These are phyloP conservation scores for Phoenix dactylifera DNA, from an alignment of 176 grass and related monocot genomes.

Conservation along the genomic window DNA sequence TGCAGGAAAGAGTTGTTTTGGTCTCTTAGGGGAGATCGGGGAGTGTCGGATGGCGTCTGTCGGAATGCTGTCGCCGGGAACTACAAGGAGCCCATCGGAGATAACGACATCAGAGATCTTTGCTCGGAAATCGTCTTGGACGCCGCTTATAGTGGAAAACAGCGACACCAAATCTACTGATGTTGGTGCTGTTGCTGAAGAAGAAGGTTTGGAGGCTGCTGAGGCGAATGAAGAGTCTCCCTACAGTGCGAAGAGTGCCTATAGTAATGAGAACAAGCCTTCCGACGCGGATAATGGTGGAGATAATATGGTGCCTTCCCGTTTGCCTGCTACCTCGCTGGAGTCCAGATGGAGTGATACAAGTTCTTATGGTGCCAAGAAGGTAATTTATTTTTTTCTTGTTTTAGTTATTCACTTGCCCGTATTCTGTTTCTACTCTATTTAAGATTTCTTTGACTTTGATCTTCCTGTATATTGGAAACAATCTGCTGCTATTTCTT, in stretches of 20 bases:
- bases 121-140: slow-evolving; percentile 19
- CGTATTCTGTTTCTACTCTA: no score
- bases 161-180: slow-evolving; percentile 1
- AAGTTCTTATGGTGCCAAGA: slow-evolving; percentile 75
- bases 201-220: slow-evolving; percentile 12
- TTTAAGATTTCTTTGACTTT: no score
- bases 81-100: background rate
- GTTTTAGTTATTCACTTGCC: background rate
- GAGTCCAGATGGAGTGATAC: slow-evolving; percentile 65
- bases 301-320: slow-evolving; percentile 3
- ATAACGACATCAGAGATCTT: slow-evolving; percentile 22
- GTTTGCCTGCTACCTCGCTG: slow-evolving; percentile 20
- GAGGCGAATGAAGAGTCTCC: slow-evolving; percentile 56
- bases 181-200: slow-evolving; percentile 8
- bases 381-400: slow-evolving; percentile 44
- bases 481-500: no score
- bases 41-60: slow-evolving; percentile 58
- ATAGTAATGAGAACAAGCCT: slow-evolving; percentile 9
- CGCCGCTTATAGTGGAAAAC: slow-evolving; percentile 5
- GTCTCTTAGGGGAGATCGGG: background rate
- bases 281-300: slow-evolving; percentile 8
- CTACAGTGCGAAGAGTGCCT: slow-evolving; percentile 46
- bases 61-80: slow-evolving; percentile 33
- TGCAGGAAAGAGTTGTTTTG: background rate
- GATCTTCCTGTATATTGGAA: no score